These are phyloP conservation scores for Nakazawaea peltata DNA, from an alignment of 805 yeast genomes.

Conservation along the genomic window DNA sequence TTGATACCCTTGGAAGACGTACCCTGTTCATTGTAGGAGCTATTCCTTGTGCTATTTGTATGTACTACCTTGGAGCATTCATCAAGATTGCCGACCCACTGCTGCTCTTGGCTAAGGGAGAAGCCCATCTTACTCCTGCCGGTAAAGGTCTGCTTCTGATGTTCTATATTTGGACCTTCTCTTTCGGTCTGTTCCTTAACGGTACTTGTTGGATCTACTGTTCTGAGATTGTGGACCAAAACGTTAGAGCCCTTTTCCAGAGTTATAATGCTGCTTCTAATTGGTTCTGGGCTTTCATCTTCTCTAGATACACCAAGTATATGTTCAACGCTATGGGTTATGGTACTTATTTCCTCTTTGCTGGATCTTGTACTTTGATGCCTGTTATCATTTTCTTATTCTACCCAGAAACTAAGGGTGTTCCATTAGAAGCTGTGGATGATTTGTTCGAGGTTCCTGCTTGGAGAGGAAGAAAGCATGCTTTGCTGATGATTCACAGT, in stretches of 20 bases:
- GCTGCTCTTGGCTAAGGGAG: constrained; percentile 18
- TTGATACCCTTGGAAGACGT: constrained; percentile 40
- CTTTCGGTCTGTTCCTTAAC: constrained; percentile 35
- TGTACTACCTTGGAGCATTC: constrained; percentile 43
- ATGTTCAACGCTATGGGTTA: constrained; percentile 35
- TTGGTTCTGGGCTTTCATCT: constrained; percentile 44
- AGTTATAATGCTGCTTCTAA: constrained; percentile 36
- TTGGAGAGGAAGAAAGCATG: constrained; percentile 7
- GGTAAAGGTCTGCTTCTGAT: constrained; percentile 36
- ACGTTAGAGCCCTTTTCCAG: constrained; percentile 33
- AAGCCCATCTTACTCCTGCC: constrained; percentile 18
- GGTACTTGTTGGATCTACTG: constrained; percentile 41
- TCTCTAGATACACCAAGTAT: constrained; percentile 37
- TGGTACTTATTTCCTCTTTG: constrained; percentile 37
- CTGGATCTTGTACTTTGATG: constrained; percentile 21
- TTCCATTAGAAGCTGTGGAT: constrained; percentile 45
- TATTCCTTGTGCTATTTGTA: constrained; percentile 31
- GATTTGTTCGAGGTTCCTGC: constrained; percentile 26
- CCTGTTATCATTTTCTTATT: constrained; percentile 21
- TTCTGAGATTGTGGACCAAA: constrained; percentile 37
- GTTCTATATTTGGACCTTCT: constrained; percentile 38
- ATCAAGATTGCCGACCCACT: constrained; percentile 30
- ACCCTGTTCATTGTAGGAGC: constrained; percentile 30
- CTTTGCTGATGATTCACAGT: constrained; percentile 1
- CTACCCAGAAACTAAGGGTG: constrained; percentile 31